Base-by-base conservation (phyloP, 805 yeast species). In the Nakazawaea siamensis region DNA sequence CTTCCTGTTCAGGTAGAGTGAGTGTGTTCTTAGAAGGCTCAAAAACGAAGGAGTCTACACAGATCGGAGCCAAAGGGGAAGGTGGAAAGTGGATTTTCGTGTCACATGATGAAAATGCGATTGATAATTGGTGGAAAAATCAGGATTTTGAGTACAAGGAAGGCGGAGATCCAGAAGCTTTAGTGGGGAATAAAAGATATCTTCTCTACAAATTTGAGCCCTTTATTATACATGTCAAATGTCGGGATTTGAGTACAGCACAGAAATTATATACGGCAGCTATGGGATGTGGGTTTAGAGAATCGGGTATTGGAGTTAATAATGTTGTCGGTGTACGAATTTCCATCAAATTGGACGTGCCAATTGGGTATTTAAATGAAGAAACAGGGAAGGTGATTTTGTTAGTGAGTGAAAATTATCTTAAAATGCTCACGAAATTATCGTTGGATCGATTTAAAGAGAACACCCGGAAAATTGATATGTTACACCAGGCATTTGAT, bases 1-100 rank as follows among this genome's bases (percentile, higher is more conserved):
- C 94, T 1, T 79, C 92, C 13, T 86, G 95, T 45, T 83, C 94
- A 0, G 95, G 95, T 3, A 62, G 95, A 48, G 79, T 85, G 1
- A 77, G 90, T 38, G 86, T 86, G 0, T 86, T 81, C 51, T 58
- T 80, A 2, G 95, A 85, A 50, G 95, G 95, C 3, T 20, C 19
- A 2, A 37, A 35, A 18, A 21, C 15, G 6, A 34, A 20, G 10
- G 37, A 37, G 4, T 34, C 28, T 4, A 43, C 51, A 3, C 65
- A 72, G 45, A 70, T 80, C 12, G 92, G 94, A 1, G 85, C 94
- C 4, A 86, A 86, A 50, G 95, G 95, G 8, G 73, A 76, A 34
- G 84, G 86, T 31, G 95, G 95, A 0, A 66, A 66, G 38, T 86
- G 95, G 95, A 49, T 84, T 10, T 85, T 72, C 58, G 85, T 86